Percentiles rank a stretch among this genome's conserved stretches.
Conservation (phyloP, 306 rosid genomes). For the Castanospermum australe region DNA sequence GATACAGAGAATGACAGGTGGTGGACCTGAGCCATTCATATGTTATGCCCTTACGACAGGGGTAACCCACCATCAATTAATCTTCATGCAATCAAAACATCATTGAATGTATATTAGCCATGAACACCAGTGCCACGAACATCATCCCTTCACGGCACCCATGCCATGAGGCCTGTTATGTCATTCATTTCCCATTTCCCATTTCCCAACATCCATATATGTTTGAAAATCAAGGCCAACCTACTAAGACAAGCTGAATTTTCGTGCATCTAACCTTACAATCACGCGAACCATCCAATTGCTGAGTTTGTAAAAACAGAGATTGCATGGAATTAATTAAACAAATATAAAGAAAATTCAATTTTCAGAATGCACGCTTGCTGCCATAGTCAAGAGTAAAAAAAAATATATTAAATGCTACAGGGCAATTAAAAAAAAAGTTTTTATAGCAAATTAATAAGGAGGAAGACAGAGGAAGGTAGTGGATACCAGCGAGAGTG, state of each 20-base stretch:
- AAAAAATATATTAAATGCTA: neutral
- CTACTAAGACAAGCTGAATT: neutral
- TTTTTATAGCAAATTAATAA: neutral
- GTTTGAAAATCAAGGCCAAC: neutral
- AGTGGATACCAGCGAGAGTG: constrained; percentile 58
- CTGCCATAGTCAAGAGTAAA: neutral
- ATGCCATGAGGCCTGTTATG: neutral
- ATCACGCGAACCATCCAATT: neutral
- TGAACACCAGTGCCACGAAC: neutral
- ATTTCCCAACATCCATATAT: neutral
- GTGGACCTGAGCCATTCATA: constrained; percentile 22
- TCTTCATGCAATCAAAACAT: constrained; percentile 26
- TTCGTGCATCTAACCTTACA: neutral
- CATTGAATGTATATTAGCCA: constrained; percentile 6
- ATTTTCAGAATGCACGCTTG: neutral
- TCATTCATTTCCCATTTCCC: neutral
- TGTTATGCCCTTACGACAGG: constrained; percentile 4
- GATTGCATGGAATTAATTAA: neutral
- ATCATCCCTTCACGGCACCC: too few species aligned
- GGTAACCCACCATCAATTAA: neutral
- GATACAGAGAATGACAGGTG: constrained; percentile 11
- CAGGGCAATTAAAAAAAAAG: neutral
- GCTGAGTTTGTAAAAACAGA: neutral
- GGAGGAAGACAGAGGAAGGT: neutral
- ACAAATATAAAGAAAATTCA: neutral